phyloP scores from a whole-genome alignment of 169 alveolate genomes.

The Plasmodium cynomolgi region DNA sequence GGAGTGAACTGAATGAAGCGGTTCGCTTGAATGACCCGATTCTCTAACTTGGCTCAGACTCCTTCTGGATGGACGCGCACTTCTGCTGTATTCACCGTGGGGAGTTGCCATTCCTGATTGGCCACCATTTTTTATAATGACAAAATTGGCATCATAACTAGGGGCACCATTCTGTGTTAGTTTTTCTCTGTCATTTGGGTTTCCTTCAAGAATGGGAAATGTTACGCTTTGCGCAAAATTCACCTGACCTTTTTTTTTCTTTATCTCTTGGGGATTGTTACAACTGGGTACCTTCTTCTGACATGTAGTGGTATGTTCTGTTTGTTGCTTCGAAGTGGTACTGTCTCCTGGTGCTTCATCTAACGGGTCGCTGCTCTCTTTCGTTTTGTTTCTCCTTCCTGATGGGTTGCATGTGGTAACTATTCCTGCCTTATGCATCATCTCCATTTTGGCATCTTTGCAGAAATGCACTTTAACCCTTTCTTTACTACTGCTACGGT shows the following conservation, averaged over 20 bases:
- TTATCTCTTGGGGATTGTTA: neutral
- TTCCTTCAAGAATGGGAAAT: neutral
- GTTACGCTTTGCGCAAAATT: neutral
- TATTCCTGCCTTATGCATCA: neutral
- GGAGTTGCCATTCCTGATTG: neutral
- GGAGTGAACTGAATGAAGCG: neutral
- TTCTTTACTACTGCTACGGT: neutral
- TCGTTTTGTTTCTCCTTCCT: neutral
- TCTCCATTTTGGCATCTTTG: neutral
- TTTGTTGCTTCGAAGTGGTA: neutral
- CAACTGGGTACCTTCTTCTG: neutral
- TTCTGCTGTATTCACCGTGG: neutral
- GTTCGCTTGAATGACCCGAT: neutral
- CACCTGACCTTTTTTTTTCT: neutral
- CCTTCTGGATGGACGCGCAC: neutral
- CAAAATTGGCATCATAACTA: neutral
- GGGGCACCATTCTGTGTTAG: neutral
- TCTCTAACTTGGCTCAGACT: neutral
- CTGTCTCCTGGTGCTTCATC: neutral
- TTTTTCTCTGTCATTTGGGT: neutral
- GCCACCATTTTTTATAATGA: neutral
- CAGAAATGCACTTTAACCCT: neutral
- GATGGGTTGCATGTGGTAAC: neutral
- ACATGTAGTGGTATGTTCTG: neutral
- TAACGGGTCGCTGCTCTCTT: neutral